A percentile compares a stretch with the other conserved stretches of the same genome.
phyloP scores from a whole-genome alignment of 2,329 filamentous ascomycete species.

The Cercospora beticola region DNA sequence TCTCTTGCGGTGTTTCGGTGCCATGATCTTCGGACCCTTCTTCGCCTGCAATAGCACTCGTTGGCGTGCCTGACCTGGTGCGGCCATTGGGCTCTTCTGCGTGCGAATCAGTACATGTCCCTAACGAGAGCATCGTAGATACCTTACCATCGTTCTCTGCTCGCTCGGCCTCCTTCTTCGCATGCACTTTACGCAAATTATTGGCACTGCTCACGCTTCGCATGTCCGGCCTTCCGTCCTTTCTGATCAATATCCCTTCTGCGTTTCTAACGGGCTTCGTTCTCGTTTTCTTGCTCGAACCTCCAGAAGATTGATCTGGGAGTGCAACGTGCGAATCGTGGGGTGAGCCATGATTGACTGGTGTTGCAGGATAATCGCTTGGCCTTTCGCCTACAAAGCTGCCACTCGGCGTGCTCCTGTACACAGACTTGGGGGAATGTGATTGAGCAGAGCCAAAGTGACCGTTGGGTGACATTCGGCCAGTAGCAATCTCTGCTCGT shows the following conservation, averaged over 20 bases:
- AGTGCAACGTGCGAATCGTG: constrained; percentile 20
- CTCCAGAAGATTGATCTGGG: constrained; percentile 20
- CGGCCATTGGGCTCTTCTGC: constrained; percentile 24
- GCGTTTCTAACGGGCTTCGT: constrained; percentile 52
- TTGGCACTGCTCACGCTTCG: constrained; percentile 54
- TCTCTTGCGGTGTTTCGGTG: constrained; percentile 25
- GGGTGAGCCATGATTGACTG: constrained; percentile 17
- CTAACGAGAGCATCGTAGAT: not conserved
- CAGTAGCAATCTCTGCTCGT: constrained; percentile 39
- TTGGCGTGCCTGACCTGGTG: constrained; percentile 27
- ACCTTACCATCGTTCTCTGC: constrained; percentile 27
- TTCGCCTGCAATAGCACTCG: constrained; percentile 22
- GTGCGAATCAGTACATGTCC: constrained; percentile 6
- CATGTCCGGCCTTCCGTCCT: constrained; percentile 54
- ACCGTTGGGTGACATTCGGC: constrained; percentile 40
- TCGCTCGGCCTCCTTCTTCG: constrained; percentile 47
- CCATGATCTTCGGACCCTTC: constrained; percentile 22
- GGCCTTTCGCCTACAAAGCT: constrained; percentile 21
- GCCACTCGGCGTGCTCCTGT: constrained; percentile 8
- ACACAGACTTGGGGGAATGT: constrained; percentile 19
- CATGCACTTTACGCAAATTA: constrained; percentile 53
- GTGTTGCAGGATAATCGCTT: constrained; percentile 31
- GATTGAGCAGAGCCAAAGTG: constrained; percentile 28
- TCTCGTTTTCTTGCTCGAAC: constrained; percentile 47
- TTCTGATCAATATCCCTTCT: constrained; percentile 52